Percentiles rank a stretch among this genome's conserved stretches.
Conservation (phyloP, 768 basidiomycete species). For the Pleurotus salmoneostramineus region DNA sequence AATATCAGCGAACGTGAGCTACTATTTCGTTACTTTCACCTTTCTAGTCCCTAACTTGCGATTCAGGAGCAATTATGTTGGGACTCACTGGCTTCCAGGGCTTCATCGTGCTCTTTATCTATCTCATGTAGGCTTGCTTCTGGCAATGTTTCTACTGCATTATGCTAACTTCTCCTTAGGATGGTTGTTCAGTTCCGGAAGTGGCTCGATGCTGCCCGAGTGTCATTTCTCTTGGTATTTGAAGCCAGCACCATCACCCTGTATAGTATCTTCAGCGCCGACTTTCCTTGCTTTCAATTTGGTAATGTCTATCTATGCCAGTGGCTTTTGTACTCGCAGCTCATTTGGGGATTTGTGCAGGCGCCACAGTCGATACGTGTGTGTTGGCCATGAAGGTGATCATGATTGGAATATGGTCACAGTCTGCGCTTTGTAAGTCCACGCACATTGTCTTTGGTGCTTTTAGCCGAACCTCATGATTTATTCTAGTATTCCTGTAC, state of each 20-base stretch:
- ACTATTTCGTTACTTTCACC: background rate
- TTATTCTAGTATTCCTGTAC: constrained; percentile 22
- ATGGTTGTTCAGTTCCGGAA: constrained; percentile 34
- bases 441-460: background rate
- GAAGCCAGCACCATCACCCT: constrained; percentile 26
- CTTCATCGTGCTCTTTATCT: constrained; percentile 27
- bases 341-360: background rate
- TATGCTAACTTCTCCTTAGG: constrained; percentile 17
- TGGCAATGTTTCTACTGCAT: background rate
- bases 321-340: background rate
- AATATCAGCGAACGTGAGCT: constrained; percentile 27
- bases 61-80: constrained; percentile 29
- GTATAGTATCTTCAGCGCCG: constrained; percentile 23
- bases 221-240: constrained; percentile 25
- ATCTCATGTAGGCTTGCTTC: constrained; percentile 27
- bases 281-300: constrained; percentile 30
- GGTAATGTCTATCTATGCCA: constrained; percentile 16
- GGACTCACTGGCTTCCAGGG: constrained; percentile 24
- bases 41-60: background rate
- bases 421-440: constrained; percentile 30
- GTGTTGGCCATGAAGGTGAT: constrained; percentile 21
- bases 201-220: constrained; percentile 31
- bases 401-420: constrained; percentile 25
- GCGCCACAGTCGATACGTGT: constrained; percentile 26
- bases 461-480: background rate